Base-by-base conservation (phyloP, 2,329 filamentous ascomycete genomes). In the Pseudogymnoascus sp. region DNA sequence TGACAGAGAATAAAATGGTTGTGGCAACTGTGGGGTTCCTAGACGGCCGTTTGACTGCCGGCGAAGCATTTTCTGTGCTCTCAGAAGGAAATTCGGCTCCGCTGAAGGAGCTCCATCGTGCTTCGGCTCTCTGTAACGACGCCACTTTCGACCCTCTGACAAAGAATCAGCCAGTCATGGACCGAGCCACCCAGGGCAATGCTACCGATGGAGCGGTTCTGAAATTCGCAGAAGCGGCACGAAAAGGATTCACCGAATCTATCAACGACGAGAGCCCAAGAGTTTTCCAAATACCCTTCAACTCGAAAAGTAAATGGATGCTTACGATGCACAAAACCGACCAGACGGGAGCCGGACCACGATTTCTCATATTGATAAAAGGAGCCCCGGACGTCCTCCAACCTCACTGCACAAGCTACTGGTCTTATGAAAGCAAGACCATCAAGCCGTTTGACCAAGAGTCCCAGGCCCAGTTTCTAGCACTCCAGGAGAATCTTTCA, bases 281-380 rank as follows among this genome's bases (percentile, higher is more conserved):
- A 0, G 66, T 75, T 4, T 77, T 77, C 53, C 73, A 79, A 60
- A 73, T 80, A 4, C 76, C 79, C 0, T 81, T 81, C 72, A 80
- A 80, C 70, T 80, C 77, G n/a, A 80, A 79, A 69, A 80, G 79
- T 67, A 80, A 81, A 63, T 80, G 75, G 72, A 79, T 80, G 76
- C 71, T 80, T n/a, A 77, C 75, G 25, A 66, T 74, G 11, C 65
- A 69, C 11, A 47, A 47, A 18, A 8, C 18, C 10, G 21, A 25
- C 7, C 8, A 44, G 23, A 7, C 10, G 18, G 21, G n/a, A 60
- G 7, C 62, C 69, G 68, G 50, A 69, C 8, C 7, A 25, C 21
- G 38, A 18, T 71, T 68, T 28, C 42, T 47, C 42, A 47, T 47
- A 18, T 23, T 47, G 21, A 14, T 47, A 12, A 47, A 47, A 47